These are phyloP conservation scores for Magnusiomyces ingens DNA, from an alignment of 1,139 yeast species.

Conservation along the genomic window DNA sequence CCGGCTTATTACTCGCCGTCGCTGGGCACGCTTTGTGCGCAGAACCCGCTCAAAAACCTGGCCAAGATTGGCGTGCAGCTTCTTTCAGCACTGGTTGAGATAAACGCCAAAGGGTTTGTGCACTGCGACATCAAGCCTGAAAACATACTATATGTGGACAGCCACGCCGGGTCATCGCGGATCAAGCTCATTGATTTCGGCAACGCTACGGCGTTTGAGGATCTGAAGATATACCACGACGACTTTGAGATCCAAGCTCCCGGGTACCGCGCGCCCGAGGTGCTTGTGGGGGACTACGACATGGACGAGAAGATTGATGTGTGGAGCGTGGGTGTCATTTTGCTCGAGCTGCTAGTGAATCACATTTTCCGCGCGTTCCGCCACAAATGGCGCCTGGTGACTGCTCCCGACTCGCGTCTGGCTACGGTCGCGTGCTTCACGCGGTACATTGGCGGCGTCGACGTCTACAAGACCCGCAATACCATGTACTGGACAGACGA, in stretches of 20 bases:
- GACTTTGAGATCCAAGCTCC: conserved; percentile 24
- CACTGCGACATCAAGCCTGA: conserved; percentile 87
- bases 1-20: conserved; percentile 1
- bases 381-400: conserved; percentile 16
- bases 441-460: conserved; percentile 22
- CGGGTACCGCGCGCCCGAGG: conserved; percentile 28
- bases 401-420: conserved; percentile 10
- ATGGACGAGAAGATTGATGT: conserved; percentile 24
- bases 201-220: conserved; percentile 19
- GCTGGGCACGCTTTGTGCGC: background rate
- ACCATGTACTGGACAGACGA: conserved; percentile 20
- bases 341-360: conserved; percentile 23
- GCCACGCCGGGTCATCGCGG: conserved; percentile 13
- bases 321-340: conserved; percentile 26
- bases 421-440: conserved; percentile 16
- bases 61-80: conserved; percentile 25
- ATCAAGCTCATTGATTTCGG: conserved; percentile 26
- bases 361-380: conserved; percentile 16
- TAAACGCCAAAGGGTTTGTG: conserved; percentile 48
- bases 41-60: conserved; percentile 11
- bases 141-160: conserved; percentile 45
- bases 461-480: conserved; percentile 16
- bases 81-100: conserved; percentile 21
- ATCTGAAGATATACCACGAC: conserved; percentile 20
- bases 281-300: conserved; percentile 24